These are phyloP conservation scores for Blastomyces percursus DNA, from an alignment of 2,329 filamentous ascomycete genomes.

Conservation along the genomic window DNA sequence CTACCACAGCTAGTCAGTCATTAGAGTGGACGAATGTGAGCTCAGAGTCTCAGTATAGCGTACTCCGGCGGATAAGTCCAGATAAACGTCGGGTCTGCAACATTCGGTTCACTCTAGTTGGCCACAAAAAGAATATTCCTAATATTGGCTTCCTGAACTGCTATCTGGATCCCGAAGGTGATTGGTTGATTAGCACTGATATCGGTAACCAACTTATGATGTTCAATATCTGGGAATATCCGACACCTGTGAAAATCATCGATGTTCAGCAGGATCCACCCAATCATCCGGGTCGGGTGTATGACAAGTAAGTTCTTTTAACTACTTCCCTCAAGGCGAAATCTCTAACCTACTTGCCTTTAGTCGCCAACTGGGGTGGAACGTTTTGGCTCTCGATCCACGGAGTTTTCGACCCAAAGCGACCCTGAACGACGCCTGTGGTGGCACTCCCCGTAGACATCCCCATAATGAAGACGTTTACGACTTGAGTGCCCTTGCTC, in stretches of 20 bases:
- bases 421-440: constrained; percentile 31
- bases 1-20: constrained; percentile 13
- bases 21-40: constrained; percentile 26
- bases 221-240: constrained; percentile 39
- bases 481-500: constrained; percentile 21
- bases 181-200: constrained; percentile 48
- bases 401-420: constrained; percentile 29
- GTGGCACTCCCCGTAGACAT: constrained; percentile 21
- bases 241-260: constrained; percentile 18
- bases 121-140: constrained; percentile 45
- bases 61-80: background rate
- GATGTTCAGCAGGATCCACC: background rate
- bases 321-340: background rate
- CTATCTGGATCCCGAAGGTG: constrained; percentile 43
- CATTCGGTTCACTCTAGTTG: constrained; percentile 32
- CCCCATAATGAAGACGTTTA: constrained; percentile 12
- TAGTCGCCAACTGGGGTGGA: constrained; percentile 31
- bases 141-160: constrained; percentile 49
- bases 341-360: background rate
- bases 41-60: constrained; percentile 3
- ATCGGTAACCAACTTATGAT: constrained; percentile 42
- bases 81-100: constrained; percentile 30
- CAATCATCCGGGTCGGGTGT: background rate
- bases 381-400: constrained; percentile 37
- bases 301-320: constrained; percentile 8